Percentiles rank a stretch among this genome's conserved stretches.
Evolutionary conservation across 306 rosid species (phyloP).

Genomic region (Corylus heterophylla): DNA sequence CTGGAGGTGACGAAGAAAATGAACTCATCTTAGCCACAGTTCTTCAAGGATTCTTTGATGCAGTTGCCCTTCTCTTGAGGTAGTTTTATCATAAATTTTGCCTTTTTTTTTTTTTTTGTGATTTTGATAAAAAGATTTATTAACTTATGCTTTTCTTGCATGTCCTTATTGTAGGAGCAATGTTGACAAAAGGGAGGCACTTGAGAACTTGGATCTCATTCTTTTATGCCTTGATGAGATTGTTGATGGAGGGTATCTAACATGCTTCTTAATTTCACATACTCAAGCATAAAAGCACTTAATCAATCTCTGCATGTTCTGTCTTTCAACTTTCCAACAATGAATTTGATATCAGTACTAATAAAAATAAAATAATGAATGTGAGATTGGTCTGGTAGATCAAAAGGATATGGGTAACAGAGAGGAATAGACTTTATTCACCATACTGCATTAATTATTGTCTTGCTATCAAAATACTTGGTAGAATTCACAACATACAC

Average conservation of each 20-base stretch:
- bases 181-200: slow-evolving; percentile 89
- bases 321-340: neutral
- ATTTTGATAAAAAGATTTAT: neutral
- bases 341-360: neutral
- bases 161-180: slow-evolving; percentile 52
- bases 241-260: slow-evolving; percentile 84
- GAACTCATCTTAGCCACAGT: slow-evolving; percentile 83
- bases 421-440: neutral
- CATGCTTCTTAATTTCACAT: slow-evolving; percentile 20
- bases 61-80: slow-evolving; percentile 80
- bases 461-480: neutral
- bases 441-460: neutral
- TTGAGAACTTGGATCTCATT: slow-evolving; percentile 95
- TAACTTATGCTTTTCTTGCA: slow-evolving; percentile 20
- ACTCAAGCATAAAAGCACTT: neutral
- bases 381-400: neutral
- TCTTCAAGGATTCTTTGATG: slow-evolving; percentile 90
- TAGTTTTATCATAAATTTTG: slow-evolving; percentile 21
- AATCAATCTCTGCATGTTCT: neutral
- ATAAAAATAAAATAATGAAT: neutral
- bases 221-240: slow-evolving; percentile 94
- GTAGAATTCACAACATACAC: neutral
- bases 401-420: neutral
- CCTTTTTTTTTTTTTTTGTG: neutral
- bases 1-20: slow-evolving; percentile 84